phyloP scores from a whole-genome alignment of 176 grass and related monocot genomes.

The Hyparrhenia diplandra region DNA sequence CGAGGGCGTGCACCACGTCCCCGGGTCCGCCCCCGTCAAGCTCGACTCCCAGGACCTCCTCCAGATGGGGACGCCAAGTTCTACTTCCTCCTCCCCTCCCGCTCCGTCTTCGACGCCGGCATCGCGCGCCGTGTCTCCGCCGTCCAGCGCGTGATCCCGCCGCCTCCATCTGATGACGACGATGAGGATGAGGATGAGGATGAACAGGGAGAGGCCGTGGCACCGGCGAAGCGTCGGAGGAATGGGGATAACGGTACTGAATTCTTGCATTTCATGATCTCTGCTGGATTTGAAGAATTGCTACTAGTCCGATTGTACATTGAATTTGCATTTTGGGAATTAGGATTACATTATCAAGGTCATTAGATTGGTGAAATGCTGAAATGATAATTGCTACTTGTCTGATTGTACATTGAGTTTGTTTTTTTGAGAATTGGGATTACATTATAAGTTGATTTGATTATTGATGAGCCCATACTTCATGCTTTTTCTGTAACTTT shows the following conservation, averaged over 20 bases:
- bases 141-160: neutral
- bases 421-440: neutral
- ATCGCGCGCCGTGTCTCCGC: neutral
- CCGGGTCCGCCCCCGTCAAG: conserved; percentile 53
- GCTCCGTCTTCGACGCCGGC: conserved; percentile 60
- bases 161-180: conserved; percentile 9
- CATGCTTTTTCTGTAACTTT: neutral
- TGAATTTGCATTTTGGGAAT: neutral
- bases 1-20: conserved; percentile 68
- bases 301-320: neutral
- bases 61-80: conserved; percentile 81
- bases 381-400: neutral
- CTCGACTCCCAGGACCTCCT: conserved; percentile 92
- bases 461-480: neutral
- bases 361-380: neutral
- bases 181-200: conserved; percentile 21
- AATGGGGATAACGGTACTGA: conserved; percentile 15
- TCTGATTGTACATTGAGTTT: neutral
- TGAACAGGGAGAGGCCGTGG: conserved; percentile 11
- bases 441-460: neutral
- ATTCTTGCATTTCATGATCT: neutral
- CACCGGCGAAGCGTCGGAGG: conserved; percentile 33
- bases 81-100: conserved; percentile 85
- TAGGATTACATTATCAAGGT: neutral
- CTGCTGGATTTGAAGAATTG: neutral